Conservation (phyloP, 1,139 yeast genomes). For the Candida smagusa region DNA sequence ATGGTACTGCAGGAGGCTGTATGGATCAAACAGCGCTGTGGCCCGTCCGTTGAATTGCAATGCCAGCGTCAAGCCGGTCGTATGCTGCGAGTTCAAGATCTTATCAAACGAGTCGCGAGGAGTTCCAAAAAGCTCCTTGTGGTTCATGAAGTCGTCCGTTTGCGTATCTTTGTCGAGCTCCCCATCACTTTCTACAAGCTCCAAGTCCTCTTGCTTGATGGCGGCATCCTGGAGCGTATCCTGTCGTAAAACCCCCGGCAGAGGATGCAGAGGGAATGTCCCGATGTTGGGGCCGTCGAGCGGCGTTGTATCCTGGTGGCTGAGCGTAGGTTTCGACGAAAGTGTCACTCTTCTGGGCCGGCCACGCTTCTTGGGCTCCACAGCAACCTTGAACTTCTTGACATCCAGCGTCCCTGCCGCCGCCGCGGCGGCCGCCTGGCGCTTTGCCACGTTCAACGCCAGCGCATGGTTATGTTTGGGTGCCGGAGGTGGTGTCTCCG, state of each 20-base stretch:
- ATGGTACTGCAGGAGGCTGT: slow-evolving; percentile 19
- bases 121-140: slow-evolving; percentile 44
- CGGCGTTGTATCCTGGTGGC: slow-evolving; percentile 34
- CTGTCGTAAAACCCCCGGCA: slow-evolving; percentile 32
- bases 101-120: slow-evolving; percentile 41
- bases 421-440: slow-evolving; percentile 21
- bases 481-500: slow-evolving; percentile 74
- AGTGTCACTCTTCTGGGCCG: slow-evolving; percentile 43
- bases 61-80: not conserved
- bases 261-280: slow-evolving; percentile 19
- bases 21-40: slow-evolving; percentile 13
- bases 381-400: slow-evolving; percentile 8
- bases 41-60: slow-evolving; percentile 7
- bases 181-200: slow-evolving; percentile 32
- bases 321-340: slow-evolving; percentile 24
- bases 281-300: slow-evolving; percentile 30
- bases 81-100: slow-evolving; percentile 16
- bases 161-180: slow-evolving; percentile 21
- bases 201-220: slow-evolving; percentile 39
- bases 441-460: slow-evolving; percentile 48
- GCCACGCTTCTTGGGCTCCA: slow-evolving; percentile 40
- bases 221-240: slow-evolving; percentile 45
- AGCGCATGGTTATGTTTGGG: slow-evolving; percentile 80
- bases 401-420: slow-evolving; percentile 1
- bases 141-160: slow-evolving; percentile 37